Evolutionary conservation across 108 stramenopile species (phyloP), one percentile per base, ranked within the genome.

Genomic region (Discostella pseudostelligera): DNA sequence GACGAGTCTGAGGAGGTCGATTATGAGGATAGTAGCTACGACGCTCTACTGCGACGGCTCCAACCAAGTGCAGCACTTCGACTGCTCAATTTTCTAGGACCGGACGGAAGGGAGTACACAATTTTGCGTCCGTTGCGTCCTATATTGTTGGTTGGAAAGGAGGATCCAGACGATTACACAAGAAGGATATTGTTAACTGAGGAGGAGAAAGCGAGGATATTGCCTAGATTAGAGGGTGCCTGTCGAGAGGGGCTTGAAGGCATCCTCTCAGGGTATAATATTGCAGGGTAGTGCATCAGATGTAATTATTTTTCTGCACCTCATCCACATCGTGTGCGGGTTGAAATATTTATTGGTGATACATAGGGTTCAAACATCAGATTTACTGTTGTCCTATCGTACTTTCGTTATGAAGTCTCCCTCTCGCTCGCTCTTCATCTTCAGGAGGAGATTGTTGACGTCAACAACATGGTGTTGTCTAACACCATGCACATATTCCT

Each of bases 111-210:
- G 56, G 67, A 76, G 28, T 62, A 56, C 14, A 67, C 74, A 9
- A 63, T 76, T 13, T 35, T 76, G 24, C 39, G 67, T 40, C 74
- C 74, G 20, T 22, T 76, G 0, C 66, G 62, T 0, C 74, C 74
- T 13, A 49, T 76, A 10, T 40, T 76, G n/a, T 35, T 76, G 7
- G 55, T 76, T 9, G 74, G 67, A 26, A 76, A 63, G 61, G 74
- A 76, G 40, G 74, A 76, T 51, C 60, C 67, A n/a, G 67, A 76
- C 1, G 74, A 76, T 59, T 76, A 64, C 54, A 76, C 74, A 1
- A 39, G 74, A 17, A 62, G 74, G 39, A 68, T 76, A 56, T 44
- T 76, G 48, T 47, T 76, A 17, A 68, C 58, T 16, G 62, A 76
- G 26, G 74, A 67, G 46, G 74, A 76, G 47, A 63, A 25, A 46